A percentile compares a stretch with the other conserved stretches of the same genome.
Conservation (phyloP, 805 yeast species). For the Barnettozyma populi region DNA sequence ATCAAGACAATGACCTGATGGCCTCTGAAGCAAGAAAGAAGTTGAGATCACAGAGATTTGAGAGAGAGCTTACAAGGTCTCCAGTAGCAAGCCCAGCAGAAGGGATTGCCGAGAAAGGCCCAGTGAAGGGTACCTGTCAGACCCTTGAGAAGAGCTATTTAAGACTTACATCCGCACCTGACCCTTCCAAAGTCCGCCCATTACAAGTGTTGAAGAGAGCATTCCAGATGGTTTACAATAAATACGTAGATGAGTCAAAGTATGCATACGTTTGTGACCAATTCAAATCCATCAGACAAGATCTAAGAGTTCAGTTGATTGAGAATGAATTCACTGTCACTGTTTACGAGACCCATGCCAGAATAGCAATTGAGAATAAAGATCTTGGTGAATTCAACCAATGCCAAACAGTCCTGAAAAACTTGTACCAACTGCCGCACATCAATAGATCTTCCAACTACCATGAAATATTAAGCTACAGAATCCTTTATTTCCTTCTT, state of each 20-base stretch:
- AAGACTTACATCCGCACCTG: conserved; percentile 87
- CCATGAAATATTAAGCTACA: conserved; percentile 67
- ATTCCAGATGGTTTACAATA: conserved; percentile 44
- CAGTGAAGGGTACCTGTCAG: conserved; percentile 58
- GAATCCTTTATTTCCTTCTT: conserved; percentile 67
- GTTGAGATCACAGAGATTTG: conserved; percentile 33
- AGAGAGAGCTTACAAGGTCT: conserved; percentile 16
- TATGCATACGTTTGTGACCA: conserved; percentile 85
- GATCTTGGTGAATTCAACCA: conserved; percentile 95
- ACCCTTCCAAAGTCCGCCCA: conserved; percentile 81
- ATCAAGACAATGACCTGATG: conserved; percentile 12
- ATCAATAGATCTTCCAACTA: conserved; percentile 33
- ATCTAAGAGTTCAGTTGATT: conserved; percentile 85
- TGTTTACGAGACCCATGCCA: conserved; percentile 83
- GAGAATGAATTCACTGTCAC: conserved; percentile 67
- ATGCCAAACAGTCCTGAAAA: conserved; percentile 77
- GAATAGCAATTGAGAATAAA: conserved; percentile 73
- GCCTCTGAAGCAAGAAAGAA: conserved; percentile 26
- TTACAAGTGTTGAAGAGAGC: conserved; percentile 53
- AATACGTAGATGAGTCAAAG: conserved; percentile 43
- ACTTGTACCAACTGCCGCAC: conserved; percentile 46
- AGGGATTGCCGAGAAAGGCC: conserved; percentile 27
- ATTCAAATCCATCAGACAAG: conserved; percentile 88
- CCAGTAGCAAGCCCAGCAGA: conserved; percentile 19
- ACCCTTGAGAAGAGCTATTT: conserved; percentile 72